Percentiles rank a stretch among this genome's conserved stretches.
phyloP scores from a whole-genome alignment of 306 rosid species.

The Mucuna pruriens region DNA sequence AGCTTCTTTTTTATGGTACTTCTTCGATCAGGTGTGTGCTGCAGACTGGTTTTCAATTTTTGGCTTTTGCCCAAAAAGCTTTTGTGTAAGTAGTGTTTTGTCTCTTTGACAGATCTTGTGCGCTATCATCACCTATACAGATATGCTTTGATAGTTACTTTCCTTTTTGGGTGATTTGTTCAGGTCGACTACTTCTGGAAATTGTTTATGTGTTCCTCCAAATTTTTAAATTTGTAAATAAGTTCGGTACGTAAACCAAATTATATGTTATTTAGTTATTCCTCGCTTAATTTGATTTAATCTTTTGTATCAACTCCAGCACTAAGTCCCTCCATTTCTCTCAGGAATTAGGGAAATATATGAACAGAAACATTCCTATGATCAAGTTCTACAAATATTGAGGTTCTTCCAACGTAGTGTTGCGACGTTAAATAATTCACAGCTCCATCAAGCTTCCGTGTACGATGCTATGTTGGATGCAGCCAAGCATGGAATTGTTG shows the following conservation, averaged over 20 bases:
- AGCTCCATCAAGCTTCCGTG: neutral
- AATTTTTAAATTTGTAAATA: neutral
- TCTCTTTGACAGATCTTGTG: neutral
- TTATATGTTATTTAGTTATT: neutral
- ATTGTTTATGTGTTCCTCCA: neutral
- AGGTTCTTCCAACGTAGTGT: neutral
- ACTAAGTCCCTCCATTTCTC: neutral
- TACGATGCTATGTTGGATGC: constrained; percentile 15
- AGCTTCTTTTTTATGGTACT: neutral
- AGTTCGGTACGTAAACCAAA: neutral
- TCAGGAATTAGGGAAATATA: neutral
- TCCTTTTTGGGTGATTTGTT: neutral
- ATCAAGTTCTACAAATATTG: neutral
- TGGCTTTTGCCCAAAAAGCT: neutral
- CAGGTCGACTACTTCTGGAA: neutral
- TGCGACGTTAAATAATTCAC: neutral
- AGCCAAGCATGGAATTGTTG: constrained; percentile 19
- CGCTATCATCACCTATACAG: neutral
- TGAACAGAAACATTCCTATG: neutral
- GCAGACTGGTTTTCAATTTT: neutral
- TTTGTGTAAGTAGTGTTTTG: neutral
- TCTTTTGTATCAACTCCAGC: neutral
- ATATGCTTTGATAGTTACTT: neutral
- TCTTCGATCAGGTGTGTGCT: neutral
- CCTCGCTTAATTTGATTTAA: neutral